A percentile compares a stretch with the other conserved stretches of the same genome.
These are phyloP conservation scores for Sclerotinia subarctica DNA, from an alignment of 2,329 filamentous ascomycete species.

Conservation along the genomic window DNA sequence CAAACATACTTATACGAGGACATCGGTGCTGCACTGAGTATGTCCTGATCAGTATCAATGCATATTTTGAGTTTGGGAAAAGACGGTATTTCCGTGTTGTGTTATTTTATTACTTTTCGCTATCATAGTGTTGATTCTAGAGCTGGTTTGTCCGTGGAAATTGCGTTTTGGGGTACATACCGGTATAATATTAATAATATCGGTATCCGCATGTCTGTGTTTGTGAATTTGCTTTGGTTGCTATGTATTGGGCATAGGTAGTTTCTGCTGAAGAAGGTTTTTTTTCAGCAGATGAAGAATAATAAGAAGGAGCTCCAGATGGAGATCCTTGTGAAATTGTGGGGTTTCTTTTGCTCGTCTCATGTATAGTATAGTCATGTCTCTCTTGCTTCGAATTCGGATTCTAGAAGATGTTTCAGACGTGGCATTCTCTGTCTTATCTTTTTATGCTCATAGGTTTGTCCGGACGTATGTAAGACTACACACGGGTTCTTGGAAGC, in stretches of 20 bases:
- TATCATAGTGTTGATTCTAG: background rate
- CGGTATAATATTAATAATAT: background rate
- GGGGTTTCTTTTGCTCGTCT: background rate
- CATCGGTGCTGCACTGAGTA: no score
- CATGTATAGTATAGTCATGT: background rate
- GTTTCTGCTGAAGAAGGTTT: background rate
- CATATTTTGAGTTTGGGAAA: background rate
- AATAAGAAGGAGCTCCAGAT: background rate
- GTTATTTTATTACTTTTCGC: background rate
- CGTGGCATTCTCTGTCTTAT: slow-evolving; percentile 1
- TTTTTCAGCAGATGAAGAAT: background rate
- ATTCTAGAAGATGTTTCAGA: slow-evolving; percentile 6
- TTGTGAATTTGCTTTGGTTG: background rate
- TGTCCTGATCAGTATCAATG: background rate
- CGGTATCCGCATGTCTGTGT: background rate
- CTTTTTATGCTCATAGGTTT: background rate
- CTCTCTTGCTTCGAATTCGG: background rate
- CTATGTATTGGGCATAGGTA: background rate
- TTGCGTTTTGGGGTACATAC: background rate
- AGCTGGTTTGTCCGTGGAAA: background rate
- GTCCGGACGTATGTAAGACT: no score
- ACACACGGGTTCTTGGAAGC: background rate
- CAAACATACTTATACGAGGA: no score
- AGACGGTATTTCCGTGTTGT: background rate
- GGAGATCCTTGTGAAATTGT: background rate